Evolutionary conservation across 2,329 filamentous ascomycete genomes (phyloP), one percentile per base, ranked within the genome.

Genomic region (Penicillium sp.): DNA sequence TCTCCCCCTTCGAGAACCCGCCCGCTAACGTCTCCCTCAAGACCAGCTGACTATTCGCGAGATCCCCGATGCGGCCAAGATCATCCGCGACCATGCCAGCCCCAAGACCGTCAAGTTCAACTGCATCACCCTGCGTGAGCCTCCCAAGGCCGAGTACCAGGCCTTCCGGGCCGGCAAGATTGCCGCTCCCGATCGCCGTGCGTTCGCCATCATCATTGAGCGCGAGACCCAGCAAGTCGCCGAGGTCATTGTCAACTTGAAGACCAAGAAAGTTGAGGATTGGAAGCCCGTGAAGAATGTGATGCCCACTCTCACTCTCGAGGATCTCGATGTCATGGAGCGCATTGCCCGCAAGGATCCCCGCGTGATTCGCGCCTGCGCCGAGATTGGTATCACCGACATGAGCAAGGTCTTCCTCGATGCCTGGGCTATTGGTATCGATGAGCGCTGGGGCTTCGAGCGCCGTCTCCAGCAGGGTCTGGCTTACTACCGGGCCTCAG

Each of bases 101-200:
- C 72, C 71, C 25, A 71, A 69, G 57, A 63, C 69, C 13, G 52
- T 75, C 64, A 76, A 75, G 33, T 76, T 76, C 65, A 74, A 75
- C 64, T 76, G 72, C 64, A 65, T 75, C 87, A 84, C 46, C 85
- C 89, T 58, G 84, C 89, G 61, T 82, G 83, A 75, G 51, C 73
- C 72, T 13, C 59, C 1, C 85, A 75, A 74, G 60, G 61, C 61
- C 26, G 71, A 75, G 51, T 74, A 74, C 58, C 46, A 64, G 28
- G 69, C 72, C n/a, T 74, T 83, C 57, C 70, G 69, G 25, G 61
- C 63, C 16, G 71, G 72, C 3, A 61, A 61, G n/a, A 68, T 68
- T 2, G 70, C 73, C n/a, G 65, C 67, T 22, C 74, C 74, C 5
- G 71, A 71, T 25, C 71, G 74, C 45, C 70, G 70, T 5, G 73